phyloP scores from a whole-genome alignment of 1,284 basidiomycete species.

The Rhodotorula sp. region DNA sequence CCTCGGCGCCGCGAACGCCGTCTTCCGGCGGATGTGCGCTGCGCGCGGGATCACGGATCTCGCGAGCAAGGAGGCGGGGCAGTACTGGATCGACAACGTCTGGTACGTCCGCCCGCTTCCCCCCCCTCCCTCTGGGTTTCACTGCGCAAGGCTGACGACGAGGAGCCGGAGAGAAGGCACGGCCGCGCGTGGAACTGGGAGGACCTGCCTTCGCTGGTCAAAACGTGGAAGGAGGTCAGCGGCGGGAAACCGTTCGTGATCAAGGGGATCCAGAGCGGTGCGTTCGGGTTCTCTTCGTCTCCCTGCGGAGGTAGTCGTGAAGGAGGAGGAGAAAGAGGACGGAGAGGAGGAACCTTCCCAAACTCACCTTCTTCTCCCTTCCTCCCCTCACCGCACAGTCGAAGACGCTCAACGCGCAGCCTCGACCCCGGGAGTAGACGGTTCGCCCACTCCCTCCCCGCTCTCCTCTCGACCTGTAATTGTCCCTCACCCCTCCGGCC shows the following conservation, averaged over 20 bases:
- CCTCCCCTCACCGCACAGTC: not conserved
- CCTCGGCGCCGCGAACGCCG: slow-evolving; percentile 64
- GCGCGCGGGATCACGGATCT: slow-evolving; percentile 54
- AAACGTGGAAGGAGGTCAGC: slow-evolving; percentile 61
- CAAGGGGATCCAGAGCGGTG: slow-evolving; percentile 60
- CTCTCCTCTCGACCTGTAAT: too few relatives aligned
- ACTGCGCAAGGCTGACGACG: not conserved
- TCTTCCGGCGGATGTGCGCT: slow-evolving; percentile 58
- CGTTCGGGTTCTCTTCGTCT: not conserved
- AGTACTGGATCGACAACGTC: slow-evolving; percentile 22
- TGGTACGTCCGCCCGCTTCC: not conserved
- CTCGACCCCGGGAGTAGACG: slow-evolving; percentile 61
- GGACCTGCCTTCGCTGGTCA: slow-evolving; percentile 41
- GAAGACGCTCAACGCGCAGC: slow-evolving; percentile 63
- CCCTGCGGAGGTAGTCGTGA: too few relatives aligned
- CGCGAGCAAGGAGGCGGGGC: slow-evolving; percentile 49
- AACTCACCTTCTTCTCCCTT: not conserved
- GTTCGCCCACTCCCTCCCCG: too few relatives aligned
- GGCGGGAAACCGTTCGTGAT: slow-evolving; percentile 61
- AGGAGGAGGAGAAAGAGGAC: too few relatives aligned
- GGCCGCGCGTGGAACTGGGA: slow-evolving; percentile 13
- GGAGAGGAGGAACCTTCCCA: too few relatives aligned
- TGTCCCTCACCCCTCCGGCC: too few relatives aligned
- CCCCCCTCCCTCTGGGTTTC: not conserved
- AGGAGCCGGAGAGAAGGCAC: not conserved